phyloP scores from a whole-genome alignment of 768 basidiomycete species.

The Udeniomyces megalosporus region DNA sequence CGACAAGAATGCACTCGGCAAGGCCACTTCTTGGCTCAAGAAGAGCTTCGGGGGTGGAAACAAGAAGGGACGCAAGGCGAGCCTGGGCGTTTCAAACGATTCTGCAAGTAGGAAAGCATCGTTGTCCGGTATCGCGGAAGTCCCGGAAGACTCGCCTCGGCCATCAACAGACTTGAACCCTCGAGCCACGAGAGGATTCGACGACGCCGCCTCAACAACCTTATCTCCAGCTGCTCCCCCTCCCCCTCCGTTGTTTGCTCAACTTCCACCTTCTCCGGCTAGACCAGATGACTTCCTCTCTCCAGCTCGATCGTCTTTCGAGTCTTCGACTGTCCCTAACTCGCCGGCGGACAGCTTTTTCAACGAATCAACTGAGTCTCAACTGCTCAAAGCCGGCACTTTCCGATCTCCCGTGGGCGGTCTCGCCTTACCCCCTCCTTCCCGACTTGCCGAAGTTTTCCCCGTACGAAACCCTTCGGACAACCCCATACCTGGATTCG shows the following conservation, averaged over 20 bases:
- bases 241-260: neutral
- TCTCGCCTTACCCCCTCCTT: neutral
- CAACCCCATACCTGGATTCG: neutral
- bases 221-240: neutral
- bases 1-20: constrained; percentile 3
- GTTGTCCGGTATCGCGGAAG: constrained; percentile 8
- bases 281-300: neutral
- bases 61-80: constrained; percentile 6
- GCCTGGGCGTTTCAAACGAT: neutral
- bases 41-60: constrained; percentile 9
- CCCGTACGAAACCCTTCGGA: constrained; percentile 1
- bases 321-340: neutral
- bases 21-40: constrained; percentile 16
- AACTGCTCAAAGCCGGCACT: neutral
- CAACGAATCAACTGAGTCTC: constrained; percentile 9
- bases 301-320: constrained; percentile 7
- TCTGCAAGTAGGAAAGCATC: constrained; percentile 1
- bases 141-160: neutral
- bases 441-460: constrained; percentile 2
- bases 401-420: constrained; percentile 18
- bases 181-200: no score
- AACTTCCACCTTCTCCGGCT: neutral
- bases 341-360: constrained; percentile 6
- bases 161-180: neutral
- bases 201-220: neutral